Conservation (phyloP, 106 monocot species). For the Dioscorea alata region DNA sequence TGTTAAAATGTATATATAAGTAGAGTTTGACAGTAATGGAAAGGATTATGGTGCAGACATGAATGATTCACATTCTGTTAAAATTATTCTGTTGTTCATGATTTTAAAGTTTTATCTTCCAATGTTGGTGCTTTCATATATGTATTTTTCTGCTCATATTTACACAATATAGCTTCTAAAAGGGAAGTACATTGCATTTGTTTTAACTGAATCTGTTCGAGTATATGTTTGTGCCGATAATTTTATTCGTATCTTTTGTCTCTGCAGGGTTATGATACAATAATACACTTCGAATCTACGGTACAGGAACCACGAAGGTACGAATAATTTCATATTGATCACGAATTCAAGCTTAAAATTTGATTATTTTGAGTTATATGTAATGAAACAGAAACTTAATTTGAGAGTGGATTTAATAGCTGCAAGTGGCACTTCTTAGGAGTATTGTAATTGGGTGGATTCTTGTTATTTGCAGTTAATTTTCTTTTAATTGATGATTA, state of each 20-base stretch:
- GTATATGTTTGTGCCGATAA: background rate
- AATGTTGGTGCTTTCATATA: conserved; percentile 46
- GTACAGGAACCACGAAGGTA: conserved; percentile 93
- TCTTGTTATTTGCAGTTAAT: no score
- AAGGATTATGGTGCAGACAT: conserved; percentile 78
- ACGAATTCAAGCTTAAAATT: no score
- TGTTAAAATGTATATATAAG: conserved; percentile 20
- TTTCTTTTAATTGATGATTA: no score
- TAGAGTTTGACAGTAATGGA: conserved; percentile 74
- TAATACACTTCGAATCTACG: conserved; percentile 91
- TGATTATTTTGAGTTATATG: no score
- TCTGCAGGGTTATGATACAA: conserved; percentile 89
- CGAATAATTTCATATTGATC: no score
- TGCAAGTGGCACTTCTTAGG: conserved; percentile 58
- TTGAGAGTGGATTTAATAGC: conserved; percentile 66
- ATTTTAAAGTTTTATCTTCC: no score
- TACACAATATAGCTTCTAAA: conserved; percentile 92
- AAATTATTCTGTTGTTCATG: conserved; percentile 49
- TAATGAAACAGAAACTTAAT: conserved; percentile 41
- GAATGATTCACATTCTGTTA: conserved; percentile 77
- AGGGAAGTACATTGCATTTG: conserved; percentile 94
- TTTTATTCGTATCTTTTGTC: background rate
- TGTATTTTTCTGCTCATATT: conserved; percentile 87
- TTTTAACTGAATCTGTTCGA: conserved; percentile 84
- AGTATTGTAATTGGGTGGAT: conserved; percentile 4